phyloP scores from a whole-genome alignment of 2,329 filamentous ascomycete species.

The Graphilbum fragrans region DNA sequence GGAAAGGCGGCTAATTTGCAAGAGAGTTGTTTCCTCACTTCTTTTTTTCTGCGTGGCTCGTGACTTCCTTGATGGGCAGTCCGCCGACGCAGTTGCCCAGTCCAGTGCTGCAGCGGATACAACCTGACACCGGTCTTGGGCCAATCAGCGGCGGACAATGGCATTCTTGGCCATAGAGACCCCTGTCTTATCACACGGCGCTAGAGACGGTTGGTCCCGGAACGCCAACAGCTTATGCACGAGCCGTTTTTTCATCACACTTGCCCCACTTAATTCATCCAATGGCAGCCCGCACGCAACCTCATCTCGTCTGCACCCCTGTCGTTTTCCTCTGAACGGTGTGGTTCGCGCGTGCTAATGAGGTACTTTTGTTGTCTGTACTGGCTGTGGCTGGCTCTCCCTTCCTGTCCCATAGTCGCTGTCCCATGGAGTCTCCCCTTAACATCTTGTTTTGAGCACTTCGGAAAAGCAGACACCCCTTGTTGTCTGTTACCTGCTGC shows the following conservation, averaged over 20 bases:
- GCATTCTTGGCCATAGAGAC: not conserved
- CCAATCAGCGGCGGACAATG: not conserved
- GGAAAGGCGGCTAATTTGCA: no score
- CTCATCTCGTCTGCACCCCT: not conserved
- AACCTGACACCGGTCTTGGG: not conserved
- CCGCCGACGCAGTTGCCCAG: not conserved
- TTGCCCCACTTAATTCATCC: constrained; percentile 14
- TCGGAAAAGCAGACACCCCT: no score
- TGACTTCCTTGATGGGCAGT: not conserved
- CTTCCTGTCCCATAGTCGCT: no score
- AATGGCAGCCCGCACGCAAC: constrained; percentile 19
- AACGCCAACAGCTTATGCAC: constrained; percentile 32
- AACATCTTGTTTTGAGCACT: no score
- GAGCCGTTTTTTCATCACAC: constrained; percentile 32
- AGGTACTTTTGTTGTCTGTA: not conserved
- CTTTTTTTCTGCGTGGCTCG: not conserved
- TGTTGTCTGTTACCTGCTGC: no score
- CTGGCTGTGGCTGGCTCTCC: no score
- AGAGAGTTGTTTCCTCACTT: no score
- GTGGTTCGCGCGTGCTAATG: not conserved
- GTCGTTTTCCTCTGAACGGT: no score
- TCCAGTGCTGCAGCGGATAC: not conserved
- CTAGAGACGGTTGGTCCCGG: constrained; percentile 21
- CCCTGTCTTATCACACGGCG: constrained; percentile 12
- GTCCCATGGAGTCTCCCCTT: no score